A percentile compares a stretch with the other conserved stretches of the same genome.
These are phyloP conservation scores for Ascochyta lentis DNA, from an alignment of 2,329 filamentous ascomycete species.

Conservation along the genomic window DNA sequence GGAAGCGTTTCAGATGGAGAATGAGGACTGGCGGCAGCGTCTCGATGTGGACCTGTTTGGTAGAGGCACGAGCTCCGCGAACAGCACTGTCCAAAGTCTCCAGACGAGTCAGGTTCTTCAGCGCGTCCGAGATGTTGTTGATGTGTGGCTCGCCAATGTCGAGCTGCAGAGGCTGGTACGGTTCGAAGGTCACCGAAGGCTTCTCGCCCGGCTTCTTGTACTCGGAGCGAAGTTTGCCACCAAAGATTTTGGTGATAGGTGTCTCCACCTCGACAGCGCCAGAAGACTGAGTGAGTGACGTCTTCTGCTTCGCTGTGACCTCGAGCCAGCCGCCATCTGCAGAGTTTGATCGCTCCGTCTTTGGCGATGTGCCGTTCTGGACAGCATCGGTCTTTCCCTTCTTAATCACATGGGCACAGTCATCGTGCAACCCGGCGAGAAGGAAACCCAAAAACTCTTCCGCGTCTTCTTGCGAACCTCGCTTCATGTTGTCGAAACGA, in stretches of 20 bases:
- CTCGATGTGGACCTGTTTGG: conserved; percentile 95
- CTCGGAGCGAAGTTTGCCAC: conserved; percentile 88
- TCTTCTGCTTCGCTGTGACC: conserved; percentile 89
- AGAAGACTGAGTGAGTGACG: conserved; percentile 84
- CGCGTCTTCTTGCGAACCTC: conserved; percentile 96
- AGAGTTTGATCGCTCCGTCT: conserved; percentile 53
- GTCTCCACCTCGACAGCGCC: conserved; percentile 75
- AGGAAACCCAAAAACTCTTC: conserved; percentile 96
- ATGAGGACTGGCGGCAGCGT: conserved; percentile 89
- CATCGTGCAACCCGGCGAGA: conserved; percentile 89
- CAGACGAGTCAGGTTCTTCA: conserved; percentile 81
- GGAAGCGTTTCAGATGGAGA: conserved; percentile 94
- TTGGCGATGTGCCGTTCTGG: conserved; percentile 50
- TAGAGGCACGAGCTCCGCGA: conserved; percentile 78
- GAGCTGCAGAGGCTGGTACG: conserved; percentile 91
- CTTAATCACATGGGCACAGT: conserved; percentile 81
- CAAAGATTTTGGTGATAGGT: conserved; percentile 93
- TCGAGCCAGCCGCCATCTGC: conserved; percentile 83
- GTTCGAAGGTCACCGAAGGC: conserved; percentile 88
- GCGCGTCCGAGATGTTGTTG: conserved; percentile 88
- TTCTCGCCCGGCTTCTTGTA: conserved; percentile 86
- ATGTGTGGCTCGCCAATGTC: conserved; percentile 90
- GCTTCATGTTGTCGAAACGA: conserved; percentile 91
- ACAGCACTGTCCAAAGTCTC: conserved; percentile 84
- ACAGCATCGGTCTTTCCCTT: conserved; percentile 48